These are phyloP conservation scores for Chaetomiaceae sp. DNA, from an alignment of 2,329 filamentous ascomycete species.

Conservation along the genomic window DNA sequence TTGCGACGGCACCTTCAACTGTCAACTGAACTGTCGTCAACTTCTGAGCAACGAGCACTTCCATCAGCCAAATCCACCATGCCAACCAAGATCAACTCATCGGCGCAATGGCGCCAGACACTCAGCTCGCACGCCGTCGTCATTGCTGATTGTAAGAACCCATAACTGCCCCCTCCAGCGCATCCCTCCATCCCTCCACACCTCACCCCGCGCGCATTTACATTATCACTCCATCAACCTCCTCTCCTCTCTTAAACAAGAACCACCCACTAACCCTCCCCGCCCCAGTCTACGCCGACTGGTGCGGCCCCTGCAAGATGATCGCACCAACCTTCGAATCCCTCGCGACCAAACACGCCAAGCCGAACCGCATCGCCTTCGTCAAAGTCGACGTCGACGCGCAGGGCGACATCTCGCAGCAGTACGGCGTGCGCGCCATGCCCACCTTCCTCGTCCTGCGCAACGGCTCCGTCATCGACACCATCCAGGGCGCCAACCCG, in stretches of 20 bases:
- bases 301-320: conserved; percentile 90
- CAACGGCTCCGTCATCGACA: conserved; percentile 65
- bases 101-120: conserved; percentile 65
- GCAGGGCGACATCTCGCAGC: conserved; percentile 69
- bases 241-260: not conserved
- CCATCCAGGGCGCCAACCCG: conserved; percentile 76
- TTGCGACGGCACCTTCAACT: conserved; percentile 7
- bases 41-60: not conserved
- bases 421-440: conserved; percentile 79
- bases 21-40: not conserved
- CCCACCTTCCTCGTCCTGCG: conserved; percentile 93
- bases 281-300: conserved; percentile 80
- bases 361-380: conserved; percentile 80
- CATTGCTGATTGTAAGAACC: conserved; percentile 86
- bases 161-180: conserved; percentile 21
- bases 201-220: too few relatives aligned
- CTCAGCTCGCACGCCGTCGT: conserved; percentile 72
- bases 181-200: conserved; percentile 18
- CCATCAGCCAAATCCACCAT: conserved; percentile 36
- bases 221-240: too few relatives aligned
- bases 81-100: conserved; percentile 56
- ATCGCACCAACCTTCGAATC: conserved; percentile 87
- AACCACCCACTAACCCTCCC: conserved; percentile 15
- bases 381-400: conserved; percentile 87
- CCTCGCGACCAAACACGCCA: conserved; percentile 72